Evolutionary conservation across 1,284 basidiomycete species (phyloP).

Genomic region (Cutaneotrichosporon arboriforme): DNA sequence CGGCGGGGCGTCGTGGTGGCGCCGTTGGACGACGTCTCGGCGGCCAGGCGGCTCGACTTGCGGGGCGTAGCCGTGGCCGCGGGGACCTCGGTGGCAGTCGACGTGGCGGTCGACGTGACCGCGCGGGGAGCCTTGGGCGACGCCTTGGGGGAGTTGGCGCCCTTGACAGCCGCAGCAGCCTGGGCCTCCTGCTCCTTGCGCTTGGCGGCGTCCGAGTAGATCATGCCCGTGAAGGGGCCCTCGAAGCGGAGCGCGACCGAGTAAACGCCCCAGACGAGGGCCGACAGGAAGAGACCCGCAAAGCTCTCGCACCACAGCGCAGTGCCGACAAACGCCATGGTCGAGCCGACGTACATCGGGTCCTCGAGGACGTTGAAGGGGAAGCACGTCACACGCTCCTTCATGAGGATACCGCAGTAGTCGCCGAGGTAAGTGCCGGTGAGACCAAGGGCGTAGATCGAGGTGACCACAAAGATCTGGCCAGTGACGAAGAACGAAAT

Average conservation of each 20-base stretch:
- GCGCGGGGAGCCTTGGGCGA: slow-evolving; percentile 9
- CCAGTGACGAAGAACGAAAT: slow-evolving; percentile 63
- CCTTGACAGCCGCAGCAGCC: slow-evolving; percentile 2
- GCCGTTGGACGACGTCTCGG: slow-evolving; percentile 20
- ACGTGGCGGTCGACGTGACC: slow-evolving; percentile 11
- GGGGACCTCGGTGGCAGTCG: neutral
- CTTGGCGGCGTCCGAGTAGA: slow-evolving; percentile 39
- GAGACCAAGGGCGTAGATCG: slow-evolving; percentile 85
- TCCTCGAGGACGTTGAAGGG: slow-evolving; percentile 90
- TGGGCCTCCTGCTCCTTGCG: slow-evolving; percentile 5
- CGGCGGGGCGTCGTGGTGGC: slow-evolving; percentile 14
- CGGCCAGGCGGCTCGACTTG: slow-evolving; percentile 14
- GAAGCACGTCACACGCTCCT: slow-evolving; percentile 68
- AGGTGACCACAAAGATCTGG: slow-evolving; percentile 76
- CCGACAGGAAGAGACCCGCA: slow-evolving; percentile 66
- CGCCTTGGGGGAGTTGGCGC: slow-evolving; percentile 14
- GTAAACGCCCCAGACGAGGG: slow-evolving; percentile 77
- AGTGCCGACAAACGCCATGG: slow-evolving; percentile 74
- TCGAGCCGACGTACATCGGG: slow-evolving; percentile 94
- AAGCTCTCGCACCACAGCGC: slow-evolving; percentile 82
- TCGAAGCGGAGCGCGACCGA: slow-evolving; percentile 75
- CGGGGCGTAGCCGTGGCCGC: slow-evolving; percentile 19
- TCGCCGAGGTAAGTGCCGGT: slow-evolving; percentile 88
- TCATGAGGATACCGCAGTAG: slow-evolving; percentile 99
- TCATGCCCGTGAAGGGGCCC: slow-evolving; percentile 53